phyloP scores from a whole-genome alignment of 2,329 filamentous ascomycete genomes.

The Phyllosticta citribraziliensis region DNA sequence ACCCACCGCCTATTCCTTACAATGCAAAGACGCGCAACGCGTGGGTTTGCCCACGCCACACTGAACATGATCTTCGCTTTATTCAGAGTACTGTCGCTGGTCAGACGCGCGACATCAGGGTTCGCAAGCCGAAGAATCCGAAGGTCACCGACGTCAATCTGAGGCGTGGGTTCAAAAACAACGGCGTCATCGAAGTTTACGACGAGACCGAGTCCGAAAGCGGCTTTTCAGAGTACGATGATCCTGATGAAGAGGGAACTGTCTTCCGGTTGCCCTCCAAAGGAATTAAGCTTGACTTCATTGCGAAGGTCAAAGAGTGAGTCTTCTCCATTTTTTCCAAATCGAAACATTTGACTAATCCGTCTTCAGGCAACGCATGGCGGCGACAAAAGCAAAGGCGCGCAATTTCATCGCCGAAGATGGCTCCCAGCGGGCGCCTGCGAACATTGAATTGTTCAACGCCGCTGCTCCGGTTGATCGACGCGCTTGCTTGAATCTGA shows the following conservation, averaged over 20 bases:
- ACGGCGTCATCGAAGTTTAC: constrained; percentile 37
- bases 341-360: not conserved
- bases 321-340: constrained; percentile 3
- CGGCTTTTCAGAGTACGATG: constrained; percentile 35
- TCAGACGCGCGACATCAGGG: constrained; percentile 15
- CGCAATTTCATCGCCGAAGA: constrained; percentile 15
- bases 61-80: constrained; percentile 60
- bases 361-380: not conserved
- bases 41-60: constrained; percentile 85
- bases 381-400: constrained; percentile 9
- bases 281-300: constrained; percentile 47
- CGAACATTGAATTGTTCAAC: constrained; percentile 4
- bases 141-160: constrained; percentile 38
- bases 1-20: constrained; percentile 52
- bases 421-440: not conserved
- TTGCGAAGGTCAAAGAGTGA: constrained; percentile 47
- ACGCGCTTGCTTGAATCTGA: constrained; percentile 56
- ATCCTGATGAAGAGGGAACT: constrained; percentile 27
- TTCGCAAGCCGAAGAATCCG: constrained; percentile 42
- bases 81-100: constrained; percentile 27
- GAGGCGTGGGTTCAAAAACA: constrained; percentile 51
- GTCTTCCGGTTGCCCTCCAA: constrained; percentile 36
- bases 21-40: constrained; percentile 51
- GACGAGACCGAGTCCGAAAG: constrained; percentile 34
- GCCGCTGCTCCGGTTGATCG: constrained; percentile 45